Evolutionary conservation across 805 yeast species (phyloP).

Genomic region (Kuraishia cidri): DNA sequence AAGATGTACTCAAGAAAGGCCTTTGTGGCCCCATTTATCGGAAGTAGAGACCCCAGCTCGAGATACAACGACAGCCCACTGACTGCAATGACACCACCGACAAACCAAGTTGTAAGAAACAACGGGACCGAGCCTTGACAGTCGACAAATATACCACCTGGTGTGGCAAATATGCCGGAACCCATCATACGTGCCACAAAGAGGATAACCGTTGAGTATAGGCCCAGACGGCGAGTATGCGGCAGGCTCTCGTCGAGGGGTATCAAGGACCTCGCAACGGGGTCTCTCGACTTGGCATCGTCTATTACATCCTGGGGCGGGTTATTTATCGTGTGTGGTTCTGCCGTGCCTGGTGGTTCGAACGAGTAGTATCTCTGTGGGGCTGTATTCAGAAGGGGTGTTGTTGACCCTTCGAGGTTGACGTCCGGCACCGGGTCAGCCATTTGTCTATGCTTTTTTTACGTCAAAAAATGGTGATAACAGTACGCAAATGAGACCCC

Average conservation of each 20-base stretch:
- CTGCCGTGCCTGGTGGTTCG: no score
- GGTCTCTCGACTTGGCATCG: constrained; percentile 6
- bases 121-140: constrained; percentile 51
- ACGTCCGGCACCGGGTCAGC: not conserved
- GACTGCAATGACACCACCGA: constrained; percentile 49
- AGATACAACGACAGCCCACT: constrained; percentile 52
- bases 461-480: no score
- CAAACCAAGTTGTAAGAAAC: constrained; percentile 47
- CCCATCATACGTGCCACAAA: constrained; percentile 61
- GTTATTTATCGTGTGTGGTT: constrained; percentile 10
- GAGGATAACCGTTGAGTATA: constrained; percentile 50
- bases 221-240: constrained; percentile 29
- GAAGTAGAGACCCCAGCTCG: constrained; percentile 60
- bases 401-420: no score
- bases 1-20: constrained; percentile 56
- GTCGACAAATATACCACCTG: constrained; percentile 50
- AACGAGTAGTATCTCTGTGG: not conserved
- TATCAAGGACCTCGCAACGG: constrained; percentile 10
- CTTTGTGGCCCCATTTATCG: constrained; percentile 63
- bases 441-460: no score
- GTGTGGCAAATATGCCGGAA: constrained; percentile 63
- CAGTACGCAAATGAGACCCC: no score
- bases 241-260: constrained; percentile 10
- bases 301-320: constrained; percentile 7
- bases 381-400: no score